phyloP scores from a whole-genome alignment of 768 basidiomycete species.

The Termitomyces sp. region DNA sequence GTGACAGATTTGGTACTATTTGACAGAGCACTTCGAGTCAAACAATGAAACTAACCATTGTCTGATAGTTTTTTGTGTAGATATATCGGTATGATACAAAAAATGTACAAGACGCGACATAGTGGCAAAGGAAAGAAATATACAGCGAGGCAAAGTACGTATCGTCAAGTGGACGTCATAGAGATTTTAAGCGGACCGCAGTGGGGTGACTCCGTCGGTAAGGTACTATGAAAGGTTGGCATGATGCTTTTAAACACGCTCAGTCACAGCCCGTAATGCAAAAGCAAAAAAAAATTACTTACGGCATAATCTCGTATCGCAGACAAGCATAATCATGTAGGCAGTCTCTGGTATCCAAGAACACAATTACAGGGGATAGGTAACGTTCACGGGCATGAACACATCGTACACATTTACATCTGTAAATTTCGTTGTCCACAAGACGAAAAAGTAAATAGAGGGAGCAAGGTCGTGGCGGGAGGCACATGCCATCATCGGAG shows the following conservation, averaged over 20 bases:
- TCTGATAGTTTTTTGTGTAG: background rate
- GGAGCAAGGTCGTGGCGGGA: background rate
- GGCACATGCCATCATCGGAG: background rate
- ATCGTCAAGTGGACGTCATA: conserved; percentile 1
- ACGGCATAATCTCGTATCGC: conserved; percentile 17
- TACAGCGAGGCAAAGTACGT: conserved; percentile 1
- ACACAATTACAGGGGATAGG: conserved; percentile 11
- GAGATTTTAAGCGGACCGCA: conserved; percentile 8
- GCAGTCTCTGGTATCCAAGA: conserved; percentile 7
- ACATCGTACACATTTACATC: conserved; percentile 9
- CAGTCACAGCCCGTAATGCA: background rate
- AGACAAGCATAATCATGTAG: conserved; percentile 12
- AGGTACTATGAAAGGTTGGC: conserved; percentile 8
- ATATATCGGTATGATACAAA: conserved; percentile 2
- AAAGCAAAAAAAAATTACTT: background rate
- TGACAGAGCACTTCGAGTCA: background rate
- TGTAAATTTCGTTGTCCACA: background rate
- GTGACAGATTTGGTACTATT: background rate
- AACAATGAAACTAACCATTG: background rate
- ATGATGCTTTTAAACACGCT: conserved; percentile 8
- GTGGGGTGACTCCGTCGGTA: conserved; percentile 8
- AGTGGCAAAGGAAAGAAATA: conserved; percentile 5
- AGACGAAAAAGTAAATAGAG: background rate
- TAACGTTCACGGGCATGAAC: conserved; percentile 4
- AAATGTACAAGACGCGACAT: conserved; percentile 9